A percentile compares a stretch with the other conserved stretches of the same genome.
These are phyloP conservation scores for Pyropia haitanensis DNA, from an alignment of 23 red algal genomes.

Conservation along the genomic window DNA sequence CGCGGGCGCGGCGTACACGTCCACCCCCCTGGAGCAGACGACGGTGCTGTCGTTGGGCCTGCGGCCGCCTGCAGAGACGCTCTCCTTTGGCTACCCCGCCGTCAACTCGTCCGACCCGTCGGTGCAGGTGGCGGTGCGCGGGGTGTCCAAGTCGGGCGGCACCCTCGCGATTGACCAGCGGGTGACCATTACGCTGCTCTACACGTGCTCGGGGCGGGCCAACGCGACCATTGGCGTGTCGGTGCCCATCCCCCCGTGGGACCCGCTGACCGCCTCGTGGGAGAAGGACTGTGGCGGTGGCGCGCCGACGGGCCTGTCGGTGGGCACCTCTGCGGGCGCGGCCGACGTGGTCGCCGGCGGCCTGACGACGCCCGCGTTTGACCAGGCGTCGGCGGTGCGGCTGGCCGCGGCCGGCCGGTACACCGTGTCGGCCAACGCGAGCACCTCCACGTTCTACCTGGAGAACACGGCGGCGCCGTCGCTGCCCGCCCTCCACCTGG, in stretches of 20 bases:
- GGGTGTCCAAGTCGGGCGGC: slow-evolving; percentile 12
- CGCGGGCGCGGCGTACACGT: slow-evolving; percentile 36
- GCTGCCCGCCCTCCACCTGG: slow-evolving; percentile 40
- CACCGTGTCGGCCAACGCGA: slow-evolving; percentile 7
- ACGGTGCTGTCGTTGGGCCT: slow-evolving; percentile 33
- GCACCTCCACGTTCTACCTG: not conserved
- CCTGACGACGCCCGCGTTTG: slow-evolving; percentile 27
- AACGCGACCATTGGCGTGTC: slow-evolving; percentile 26
- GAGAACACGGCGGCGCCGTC: slow-evolving; percentile 19
- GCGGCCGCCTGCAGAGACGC: slow-evolving; percentile 15
- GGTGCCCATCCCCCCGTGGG: slow-evolving; percentile 50
- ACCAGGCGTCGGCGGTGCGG: slow-evolving; percentile 32
- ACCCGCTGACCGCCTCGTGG: slow-evolving; percentile 51
- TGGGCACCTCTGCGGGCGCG: slow-evolving; percentile 26
- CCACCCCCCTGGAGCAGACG: slow-evolving; percentile 23
- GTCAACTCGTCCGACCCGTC: slow-evolving; percentile 14
- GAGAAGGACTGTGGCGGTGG: slow-evolving; percentile 50
- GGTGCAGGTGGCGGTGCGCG: slow-evolving; percentile 34
- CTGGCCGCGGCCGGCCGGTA: slow-evolving; percentile 2
- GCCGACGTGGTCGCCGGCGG: slow-evolving; percentile 54
- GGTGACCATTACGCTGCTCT: slow-evolving; percentile 33
- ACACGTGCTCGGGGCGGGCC: slow-evolving; percentile 25
- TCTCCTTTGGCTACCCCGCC: slow-evolving; percentile 32
- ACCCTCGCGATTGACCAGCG: slow-evolving; percentile 16
- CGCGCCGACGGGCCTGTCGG: slow-evolving; percentile 18